A percentile compares a stretch with the other conserved stretches of the same genome.
Conservation (phyloP, 2,329 filamentous ascomycete species). For the Trichoderma koningii region DNA sequence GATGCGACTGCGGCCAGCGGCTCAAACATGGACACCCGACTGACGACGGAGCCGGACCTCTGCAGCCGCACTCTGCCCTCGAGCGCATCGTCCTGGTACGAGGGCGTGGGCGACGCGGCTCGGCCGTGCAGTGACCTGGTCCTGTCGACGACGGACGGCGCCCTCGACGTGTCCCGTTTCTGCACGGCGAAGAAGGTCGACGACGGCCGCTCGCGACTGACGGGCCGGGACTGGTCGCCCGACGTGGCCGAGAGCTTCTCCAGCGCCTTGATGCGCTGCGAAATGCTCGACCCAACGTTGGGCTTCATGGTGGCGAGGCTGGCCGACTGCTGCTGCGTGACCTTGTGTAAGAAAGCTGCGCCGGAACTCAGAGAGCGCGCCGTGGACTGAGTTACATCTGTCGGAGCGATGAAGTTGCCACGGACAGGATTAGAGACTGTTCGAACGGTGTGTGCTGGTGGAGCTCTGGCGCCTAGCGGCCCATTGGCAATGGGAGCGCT, state of each 20-base stretch:
- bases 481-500: slow-evolving; percentile 33
- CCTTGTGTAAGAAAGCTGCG: slow-evolving; percentile 57
- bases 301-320: slow-evolving; percentile 61
- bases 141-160: slow-evolving; percentile 51
- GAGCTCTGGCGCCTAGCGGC: slow-evolving; percentile 19
- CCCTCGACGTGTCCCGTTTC: slow-evolving; percentile 50
- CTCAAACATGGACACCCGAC: slow-evolving; percentile 59
- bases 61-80: slow-evolving; percentile 45
- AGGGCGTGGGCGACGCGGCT: slow-evolving; percentile 42
- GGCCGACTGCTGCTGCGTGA: slow-evolving; percentile 54
- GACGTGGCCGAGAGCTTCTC: slow-evolving; percentile 67
- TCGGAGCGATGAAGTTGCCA: slow-evolving; percentile 48
- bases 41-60: slow-evolving; percentile 57
- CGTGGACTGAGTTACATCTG: slow-evolving; percentile 50
- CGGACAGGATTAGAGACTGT: slow-evolving; percentile 53
- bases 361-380: slow-evolving; percentile 60
- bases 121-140: slow-evolving; percentile 43
- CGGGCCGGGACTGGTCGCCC: slow-evolving; percentile 33
- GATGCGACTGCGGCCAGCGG: slow-evolving; percentile 30
- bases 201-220: slow-evolving; percentile 46
- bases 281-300: slow-evolving; percentile 87
- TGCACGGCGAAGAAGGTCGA: slow-evolving; percentile 63
- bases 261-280: slow-evolving; percentile 89
- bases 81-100: slow-evolving; percentile 47
- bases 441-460: slow-evolving; percentile 42